These are phyloP conservation scores for Rhodomyrtus tomentosa DNA, from an alignment of 345 rosid species.

Conservation along the genomic window DNA sequence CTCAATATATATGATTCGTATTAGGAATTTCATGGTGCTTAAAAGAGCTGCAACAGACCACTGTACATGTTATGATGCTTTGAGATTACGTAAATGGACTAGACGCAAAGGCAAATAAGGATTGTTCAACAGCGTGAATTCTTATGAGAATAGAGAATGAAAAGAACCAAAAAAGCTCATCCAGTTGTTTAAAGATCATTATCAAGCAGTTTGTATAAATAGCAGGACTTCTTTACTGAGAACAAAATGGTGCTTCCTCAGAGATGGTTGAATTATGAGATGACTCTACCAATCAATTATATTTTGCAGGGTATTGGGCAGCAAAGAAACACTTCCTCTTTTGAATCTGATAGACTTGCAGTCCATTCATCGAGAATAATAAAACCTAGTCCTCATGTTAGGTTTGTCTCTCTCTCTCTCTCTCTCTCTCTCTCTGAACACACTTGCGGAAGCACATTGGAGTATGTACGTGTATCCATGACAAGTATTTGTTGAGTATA, in stretches of 20 bases:
- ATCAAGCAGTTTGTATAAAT: not conserved
- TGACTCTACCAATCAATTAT: not conserved
- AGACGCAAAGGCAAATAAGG: not conserved
- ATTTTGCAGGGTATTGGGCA: constrained; percentile 34
- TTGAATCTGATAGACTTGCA: constrained; percentile 41
- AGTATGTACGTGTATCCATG: not conserved
- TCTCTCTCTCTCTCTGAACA: not conserved
- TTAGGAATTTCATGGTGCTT: not conserved
- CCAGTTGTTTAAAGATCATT: not conserved
- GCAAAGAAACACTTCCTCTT: constrained; percentile 22
- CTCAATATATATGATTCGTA: not conserved
- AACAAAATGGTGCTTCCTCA: not conserved
- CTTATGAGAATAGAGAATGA: not conserved
- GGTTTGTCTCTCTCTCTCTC: constrained; percentile 24
- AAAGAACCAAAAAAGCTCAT: not conserved
- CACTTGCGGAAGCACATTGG: not conserved
- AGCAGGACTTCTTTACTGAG: not conserved
- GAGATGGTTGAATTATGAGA: not conserved
- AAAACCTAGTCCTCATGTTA: constrained; percentile 16
- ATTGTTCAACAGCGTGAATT: not conserved
- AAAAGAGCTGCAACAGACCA: not conserved
- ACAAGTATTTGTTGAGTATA: not conserved
- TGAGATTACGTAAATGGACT: not conserved
- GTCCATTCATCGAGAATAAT: constrained; percentile 41
- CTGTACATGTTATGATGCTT: not conserved